These are phyloP conservation scores for Dissoconium aciculare DNA, from an alignment of 2,329 filamentous ascomycete species.

Conservation along the genomic window DNA sequence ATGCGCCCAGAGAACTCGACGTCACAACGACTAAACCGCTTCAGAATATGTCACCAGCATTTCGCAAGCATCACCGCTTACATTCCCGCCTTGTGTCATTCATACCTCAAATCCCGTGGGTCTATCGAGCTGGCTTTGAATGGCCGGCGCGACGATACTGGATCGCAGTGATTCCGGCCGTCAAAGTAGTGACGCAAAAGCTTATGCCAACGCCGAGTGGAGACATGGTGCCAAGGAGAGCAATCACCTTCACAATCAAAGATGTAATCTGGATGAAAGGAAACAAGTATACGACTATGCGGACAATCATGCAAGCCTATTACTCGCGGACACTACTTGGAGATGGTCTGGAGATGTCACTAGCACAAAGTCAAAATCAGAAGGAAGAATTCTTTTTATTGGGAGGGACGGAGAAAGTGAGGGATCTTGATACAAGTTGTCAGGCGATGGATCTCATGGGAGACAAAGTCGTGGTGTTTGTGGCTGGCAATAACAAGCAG, in stretches of 20 bases:
- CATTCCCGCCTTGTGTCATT: conserved; percentile 13
- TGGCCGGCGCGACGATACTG: conserved; percentile 19
- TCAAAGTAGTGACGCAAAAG: neutral
- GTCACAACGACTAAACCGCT: no score
- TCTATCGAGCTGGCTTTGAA: conserved; percentile 4
- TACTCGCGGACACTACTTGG: neutral
- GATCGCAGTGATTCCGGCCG: conserved; percentile 18
- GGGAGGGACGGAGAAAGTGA: neutral
- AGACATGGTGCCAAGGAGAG: conserved; percentile 1
- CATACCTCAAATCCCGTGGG: conserved; percentile 13
- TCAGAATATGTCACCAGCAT: conserved; percentile 5
- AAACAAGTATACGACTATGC: conserved; percentile 18
- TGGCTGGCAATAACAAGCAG: neutral
- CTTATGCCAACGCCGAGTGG: conserved; percentile 2
- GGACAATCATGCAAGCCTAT: conserved; percentile 20
- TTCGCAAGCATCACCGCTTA: conserved; percentile 12
- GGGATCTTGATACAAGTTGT: neutral
- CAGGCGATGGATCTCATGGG: neutral
- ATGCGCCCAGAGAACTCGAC: neutral
- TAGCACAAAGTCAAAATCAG: no score
- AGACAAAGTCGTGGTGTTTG: conserved; percentile 1
- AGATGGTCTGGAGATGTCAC: neutral
- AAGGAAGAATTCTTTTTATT: no score
- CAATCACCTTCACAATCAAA: conserved; percentile 2
- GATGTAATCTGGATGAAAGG: conserved; percentile 24